A percentile compares a stretch with the other conserved stretches of the same genome.
Conservation (phyloP, 1,284 basidiomycete genomes). For the Sporisorium scitamineum region DNA sequence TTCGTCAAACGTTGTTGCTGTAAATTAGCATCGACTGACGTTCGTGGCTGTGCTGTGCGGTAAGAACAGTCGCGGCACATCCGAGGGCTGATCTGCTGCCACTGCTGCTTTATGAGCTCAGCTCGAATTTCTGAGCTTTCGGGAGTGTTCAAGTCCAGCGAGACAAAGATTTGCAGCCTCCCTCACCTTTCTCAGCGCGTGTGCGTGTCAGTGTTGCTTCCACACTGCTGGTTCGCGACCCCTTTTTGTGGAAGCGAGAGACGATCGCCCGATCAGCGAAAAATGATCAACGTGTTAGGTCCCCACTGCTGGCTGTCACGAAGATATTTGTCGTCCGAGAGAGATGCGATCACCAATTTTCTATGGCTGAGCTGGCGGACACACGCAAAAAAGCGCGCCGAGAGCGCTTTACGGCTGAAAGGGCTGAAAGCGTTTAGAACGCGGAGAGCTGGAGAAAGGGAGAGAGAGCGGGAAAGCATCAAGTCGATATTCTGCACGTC, state of each 20-base stretch:
- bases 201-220: not conserved
- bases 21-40: not conserved
- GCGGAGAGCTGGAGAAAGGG: not conserved
- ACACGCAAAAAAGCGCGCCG: not conserved
- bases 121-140: slow-evolving; percentile 1
- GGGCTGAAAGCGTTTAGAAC: not conserved
- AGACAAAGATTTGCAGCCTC: not conserved
- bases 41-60: slow-evolving; percentile 8
- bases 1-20: too few relatives aligned
- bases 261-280: slow-evolving; percentile 9
- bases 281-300: too few relatives aligned
- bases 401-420: not conserved
- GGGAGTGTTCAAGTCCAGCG: not conserved
- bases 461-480: not conserved
- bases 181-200: too few relatives aligned
- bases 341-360: slow-evolving; percentile 6
- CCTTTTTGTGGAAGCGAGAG: not conserved
- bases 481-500: slow-evolving; percentile 1
- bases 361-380: slow-evolving; percentile 1
- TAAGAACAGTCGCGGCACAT: not conserved
- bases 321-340: slow-evolving; percentile 11
- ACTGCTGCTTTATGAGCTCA: not conserved
- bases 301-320: too few relatives aligned
- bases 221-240: not conserved
- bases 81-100: not conserved